Percentiles rank a stretch among this genome's conserved stretches.
These are phyloP conservation scores for Westerdykella sp. DNA, from an alignment of 2,329 filamentous ascomycete species.

Conservation along the genomic window DNA sequence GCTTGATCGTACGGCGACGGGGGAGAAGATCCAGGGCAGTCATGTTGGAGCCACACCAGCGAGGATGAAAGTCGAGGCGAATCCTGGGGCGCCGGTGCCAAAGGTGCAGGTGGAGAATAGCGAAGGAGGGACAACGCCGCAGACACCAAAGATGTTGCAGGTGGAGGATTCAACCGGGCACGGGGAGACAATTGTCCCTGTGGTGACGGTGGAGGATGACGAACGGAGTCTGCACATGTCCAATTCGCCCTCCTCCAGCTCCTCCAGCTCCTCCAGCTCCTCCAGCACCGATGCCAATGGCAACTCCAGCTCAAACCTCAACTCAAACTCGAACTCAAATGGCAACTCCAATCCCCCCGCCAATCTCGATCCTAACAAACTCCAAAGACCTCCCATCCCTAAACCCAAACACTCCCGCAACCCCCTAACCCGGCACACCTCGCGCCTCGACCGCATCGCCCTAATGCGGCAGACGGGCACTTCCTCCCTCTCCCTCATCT, in stretches of 20 bases:
- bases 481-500: conserved; percentile 31
- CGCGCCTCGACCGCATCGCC: conserved; percentile 29
- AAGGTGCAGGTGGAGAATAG: too few species aligned
- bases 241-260: too few species aligned
- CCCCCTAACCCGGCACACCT: conserved; percentile 27
- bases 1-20: conserved; percentile 25
- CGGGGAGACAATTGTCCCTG: too few species aligned
- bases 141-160: too few species aligned
- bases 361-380: conserved; percentile 4
- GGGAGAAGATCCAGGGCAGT: conserved; percentile 22
- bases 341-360: neutral
- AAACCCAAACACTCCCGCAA: conserved; percentile 30
- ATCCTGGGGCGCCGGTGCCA: neutral
- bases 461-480: conserved; percentile 30
- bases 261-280: too few species aligned
- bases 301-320: neutral
- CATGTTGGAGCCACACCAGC: conserved; percentile 23
- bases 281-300: neutral
- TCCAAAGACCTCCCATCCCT: conserved; percentile 13
- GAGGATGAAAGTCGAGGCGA: neutral
- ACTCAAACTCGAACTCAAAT: conserved; percentile 6
- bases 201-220: too few species aligned
- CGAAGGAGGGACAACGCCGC: too few species aligned
- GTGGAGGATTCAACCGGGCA: too few species aligned
- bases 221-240: too few species aligned